A percentile compares a stretch with the other conserved stretches of the same genome.
These are phyloP conservation scores for Cercospora sesami DNA, from an alignment of 2,329 filamentous ascomycete species.

Conservation along the genomic window DNA sequence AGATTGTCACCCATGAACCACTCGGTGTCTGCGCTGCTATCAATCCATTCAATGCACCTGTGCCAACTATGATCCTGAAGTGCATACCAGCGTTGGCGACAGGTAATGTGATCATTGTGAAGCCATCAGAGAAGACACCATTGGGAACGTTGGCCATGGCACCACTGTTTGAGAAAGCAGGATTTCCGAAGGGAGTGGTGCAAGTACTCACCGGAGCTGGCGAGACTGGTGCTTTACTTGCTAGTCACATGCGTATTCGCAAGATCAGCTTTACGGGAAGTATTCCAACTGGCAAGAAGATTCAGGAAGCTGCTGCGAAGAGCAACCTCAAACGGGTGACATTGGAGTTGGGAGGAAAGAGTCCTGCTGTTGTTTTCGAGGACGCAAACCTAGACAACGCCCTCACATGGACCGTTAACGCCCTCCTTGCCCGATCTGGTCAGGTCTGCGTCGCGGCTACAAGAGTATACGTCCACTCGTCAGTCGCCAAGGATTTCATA, in stretches of 20 bases:
- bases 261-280: constrained; percentile 67
- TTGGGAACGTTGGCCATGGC: constrained; percentile 59
- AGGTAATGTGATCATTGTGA: constrained; percentile 40
- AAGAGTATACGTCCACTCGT: constrained; percentile 58
- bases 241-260: constrained; percentile 58
- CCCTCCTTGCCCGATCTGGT: constrained; percentile 7
- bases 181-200: constrained; percentile 63
- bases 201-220: constrained; percentile 62
- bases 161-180: constrained; percentile 53
- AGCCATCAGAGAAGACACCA: constrained; percentile 54
- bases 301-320: constrained; percentile 56
- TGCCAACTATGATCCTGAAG: constrained; percentile 55
- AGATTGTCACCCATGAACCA: constrained; percentile 21
- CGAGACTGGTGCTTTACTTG: constrained; percentile 58
- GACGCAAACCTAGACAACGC: constrained; percentile 55
- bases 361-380: constrained; percentile 57
- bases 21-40: constrained; percentile 23
- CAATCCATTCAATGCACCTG: constrained; percentile 48
- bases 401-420: constrained; percentile 36
- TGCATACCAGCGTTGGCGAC: constrained; percentile 58
- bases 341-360: constrained; percentile 63
- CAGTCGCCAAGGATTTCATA: constrained; percentile 49
- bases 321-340: constrained; percentile 60
- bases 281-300: constrained; percentile 59
- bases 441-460: constrained; percentile 57